Evolutionary conservation across 1,284 basidiomycete genomes (phyloP).

Genomic region (Puccinia brachypodii): DNA sequence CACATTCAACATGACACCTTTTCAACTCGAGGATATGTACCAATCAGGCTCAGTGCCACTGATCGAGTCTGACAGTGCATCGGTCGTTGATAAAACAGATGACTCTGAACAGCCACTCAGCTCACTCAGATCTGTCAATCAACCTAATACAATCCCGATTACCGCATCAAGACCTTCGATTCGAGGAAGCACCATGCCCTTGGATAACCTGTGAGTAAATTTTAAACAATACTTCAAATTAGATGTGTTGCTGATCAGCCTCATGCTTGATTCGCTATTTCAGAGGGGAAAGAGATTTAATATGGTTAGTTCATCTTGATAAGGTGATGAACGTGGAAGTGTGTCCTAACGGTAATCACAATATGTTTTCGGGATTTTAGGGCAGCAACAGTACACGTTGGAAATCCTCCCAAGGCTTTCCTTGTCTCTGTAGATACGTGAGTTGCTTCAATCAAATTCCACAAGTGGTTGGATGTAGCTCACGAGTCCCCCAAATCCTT

Average conservation of each 20-base stretch:
- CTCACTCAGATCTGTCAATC: constrained; percentile 15
- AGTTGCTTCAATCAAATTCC: neutral
- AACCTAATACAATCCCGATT: neutral
- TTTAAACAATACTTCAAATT: neutral
- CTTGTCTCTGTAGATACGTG: constrained; percentile 44
- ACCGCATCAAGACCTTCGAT: neutral
- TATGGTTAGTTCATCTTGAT: neutral
- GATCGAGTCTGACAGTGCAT: neutral
- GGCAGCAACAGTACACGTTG: constrained; percentile 32
- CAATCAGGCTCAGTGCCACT: constrained; percentile 30
- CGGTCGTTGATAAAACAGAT: neutral
- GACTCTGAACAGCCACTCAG: neutral
- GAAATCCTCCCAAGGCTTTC: constrained; percentile 18
- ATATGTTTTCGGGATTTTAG: neutral
- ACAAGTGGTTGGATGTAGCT: neutral
- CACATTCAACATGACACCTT: constrained; percentile 38
- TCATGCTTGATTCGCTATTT: neutral
- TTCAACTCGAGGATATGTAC: constrained; percentile 34
- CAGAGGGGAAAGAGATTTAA: constrained; percentile 35
- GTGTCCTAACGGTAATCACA: neutral
- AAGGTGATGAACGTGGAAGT: neutral
- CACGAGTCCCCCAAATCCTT: neutral
- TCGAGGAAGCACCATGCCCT: constrained; percentile 11
- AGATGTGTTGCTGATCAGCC: neutral
- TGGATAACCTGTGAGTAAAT: constrained; percentile 31